Evolutionary conservation across 495 filamentous ascomycete species (phyloP).

Genomic region (Staphylotrichum tortipilum): DNA sequence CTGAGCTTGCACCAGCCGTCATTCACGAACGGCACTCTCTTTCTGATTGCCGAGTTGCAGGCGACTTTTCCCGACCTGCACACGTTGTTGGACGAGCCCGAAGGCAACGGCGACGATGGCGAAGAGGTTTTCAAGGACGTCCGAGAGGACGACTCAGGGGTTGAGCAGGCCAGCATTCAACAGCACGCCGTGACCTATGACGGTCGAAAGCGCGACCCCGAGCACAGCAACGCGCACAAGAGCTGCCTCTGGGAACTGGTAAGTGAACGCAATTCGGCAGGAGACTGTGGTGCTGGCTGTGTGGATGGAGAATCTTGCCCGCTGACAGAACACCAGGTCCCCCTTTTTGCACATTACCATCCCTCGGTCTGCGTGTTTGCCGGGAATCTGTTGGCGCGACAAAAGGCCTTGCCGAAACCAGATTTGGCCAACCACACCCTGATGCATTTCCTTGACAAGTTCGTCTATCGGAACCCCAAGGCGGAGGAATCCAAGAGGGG

Average conservation of each 20-base stretch:
- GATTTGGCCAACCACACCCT: constrained; percentile 81
- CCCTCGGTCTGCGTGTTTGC: constrained; percentile 92
- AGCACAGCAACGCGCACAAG: constrained; percentile 79
- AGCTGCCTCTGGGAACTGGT: constrained; percentile 91
- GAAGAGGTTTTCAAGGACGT: constrained; percentile 46
- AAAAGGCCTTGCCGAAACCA: constrained; percentile 71
- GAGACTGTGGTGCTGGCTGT: background rate
- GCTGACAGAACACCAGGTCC: constrained; percentile 37
- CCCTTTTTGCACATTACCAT: constrained; percentile 78
- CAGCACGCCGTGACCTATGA: constrained; percentile 50
- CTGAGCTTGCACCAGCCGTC: constrained; percentile 78
- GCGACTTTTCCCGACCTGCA: constrained; percentile 64
- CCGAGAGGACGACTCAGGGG: constrained; percentile 51
- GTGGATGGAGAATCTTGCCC: background rate
- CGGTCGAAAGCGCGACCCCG: constrained; percentile 80
- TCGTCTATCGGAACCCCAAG: constrained; percentile 89
- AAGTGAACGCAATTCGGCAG: constrained; percentile 19
- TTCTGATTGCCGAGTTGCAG: constrained; percentile 75
- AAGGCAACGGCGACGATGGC: constrained; percentile 46
- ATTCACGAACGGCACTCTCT: constrained; percentile 83
- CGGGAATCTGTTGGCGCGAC: constrained; percentile 52
- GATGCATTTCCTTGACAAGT: constrained; percentile 91
- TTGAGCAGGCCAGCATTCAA: constrained; percentile 7
- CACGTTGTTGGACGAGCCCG: constrained; percentile 62
- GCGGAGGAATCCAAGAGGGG: constrained; percentile 55